A percentile compares a stretch with the other conserved stretches of the same genome.
Evolutionary conservation across 805 yeast genomes (phyloP).

Genomic region (Lipomyces kockii): DNA sequence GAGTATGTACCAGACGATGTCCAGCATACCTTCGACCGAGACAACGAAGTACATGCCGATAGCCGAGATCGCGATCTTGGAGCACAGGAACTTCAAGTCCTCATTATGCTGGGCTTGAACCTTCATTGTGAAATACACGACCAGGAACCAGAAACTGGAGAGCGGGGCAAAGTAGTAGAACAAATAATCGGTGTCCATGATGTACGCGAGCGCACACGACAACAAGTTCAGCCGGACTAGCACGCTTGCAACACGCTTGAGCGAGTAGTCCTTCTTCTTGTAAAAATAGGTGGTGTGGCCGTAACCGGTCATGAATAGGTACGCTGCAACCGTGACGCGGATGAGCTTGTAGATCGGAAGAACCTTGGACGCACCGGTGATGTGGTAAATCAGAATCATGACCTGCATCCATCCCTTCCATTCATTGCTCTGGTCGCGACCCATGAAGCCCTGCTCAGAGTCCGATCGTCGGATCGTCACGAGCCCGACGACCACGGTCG

Average conservation of each 20-base stretch:
- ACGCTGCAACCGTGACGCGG: constrained; percentile 40
- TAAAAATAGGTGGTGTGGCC: constrained; percentile 39
- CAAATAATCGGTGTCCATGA: constrained; percentile 40
- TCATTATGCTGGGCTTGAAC: constrained; percentile 30
- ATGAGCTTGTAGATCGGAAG: constrained; percentile 39
- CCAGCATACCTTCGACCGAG: constrained; percentile 34
- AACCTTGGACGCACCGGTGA: constrained; percentile 40
- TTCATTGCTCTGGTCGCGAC: constrained; percentile 40
- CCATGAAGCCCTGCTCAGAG: constrained; percentile 38
- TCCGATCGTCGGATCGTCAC: constrained; percentile 23
- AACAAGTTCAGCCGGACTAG: constrained; percentile 37
- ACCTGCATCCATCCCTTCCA: constrained; percentile 43
- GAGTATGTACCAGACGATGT: constrained; percentile 33
- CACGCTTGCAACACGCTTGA: constrained; percentile 39
- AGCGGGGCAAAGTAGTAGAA: constrained; percentile 40
- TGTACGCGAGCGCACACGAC: constrained; percentile 37
- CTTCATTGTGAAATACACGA: constrained; percentile 37
- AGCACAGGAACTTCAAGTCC: constrained; percentile 27
- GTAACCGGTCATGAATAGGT: constrained; percentile 40
- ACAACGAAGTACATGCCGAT: constrained; percentile 23
- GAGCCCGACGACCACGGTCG: constrained; percentile 18
- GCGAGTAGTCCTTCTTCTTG: constrained; percentile 37
- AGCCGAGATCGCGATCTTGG: constrained; percentile 33
- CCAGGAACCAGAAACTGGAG: constrained; percentile 39
- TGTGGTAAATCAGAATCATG: constrained; percentile 38